Conservation (phyloP, 345 rosid genomes). For the Barbarea vulgaris region DNA sequence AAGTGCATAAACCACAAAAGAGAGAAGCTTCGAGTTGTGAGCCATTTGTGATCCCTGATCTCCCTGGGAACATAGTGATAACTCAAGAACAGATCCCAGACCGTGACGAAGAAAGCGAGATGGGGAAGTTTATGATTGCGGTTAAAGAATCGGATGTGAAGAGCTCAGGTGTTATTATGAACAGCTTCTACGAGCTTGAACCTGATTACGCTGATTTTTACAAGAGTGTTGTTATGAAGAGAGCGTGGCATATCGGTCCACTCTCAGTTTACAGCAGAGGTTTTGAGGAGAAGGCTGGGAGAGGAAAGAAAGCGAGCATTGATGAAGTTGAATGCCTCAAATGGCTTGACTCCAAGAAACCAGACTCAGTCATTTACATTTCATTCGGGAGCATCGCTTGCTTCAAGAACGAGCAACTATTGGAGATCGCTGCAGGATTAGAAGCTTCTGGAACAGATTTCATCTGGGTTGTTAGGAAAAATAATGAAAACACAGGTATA, state of each 20-base stretch:
- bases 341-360: constrained; percentile 60
- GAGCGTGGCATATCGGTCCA: constrained; percentile 30
- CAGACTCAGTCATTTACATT: constrained; percentile 54
- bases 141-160: constrained; percentile 38
- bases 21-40: constrained; percentile 40
- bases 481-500: constrained; percentile 13
- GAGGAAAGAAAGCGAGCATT: constrained; percentile 41
- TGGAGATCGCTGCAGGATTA: constrained; percentile 35
- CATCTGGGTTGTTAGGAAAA: constrained; percentile 37
- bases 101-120: not conserved
- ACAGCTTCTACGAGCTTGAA: constrained; percentile 69
- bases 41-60: constrained; percentile 32
- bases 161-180: constrained; percentile 58
- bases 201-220: not conserved
- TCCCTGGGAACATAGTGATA: constrained; percentile 44
- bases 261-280: constrained; percentile 34
- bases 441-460: constrained; percentile 27
- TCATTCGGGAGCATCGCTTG: constrained; percentile 53
- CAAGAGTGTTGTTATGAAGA: constrained; percentile 21
- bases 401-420: constrained; percentile 35
- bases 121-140: constrained; percentile 10
- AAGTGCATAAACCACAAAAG: constrained; percentile 37
- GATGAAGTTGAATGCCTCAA: constrained; percentile 42
- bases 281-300: constrained; percentile 45
- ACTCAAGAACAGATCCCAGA: constrained; percentile 38